These are phyloP conservation scores for Podospora pseudoanserina DNA, from an alignment of 495 filamentous ascomycete species.

Conservation along the genomic window DNA sequence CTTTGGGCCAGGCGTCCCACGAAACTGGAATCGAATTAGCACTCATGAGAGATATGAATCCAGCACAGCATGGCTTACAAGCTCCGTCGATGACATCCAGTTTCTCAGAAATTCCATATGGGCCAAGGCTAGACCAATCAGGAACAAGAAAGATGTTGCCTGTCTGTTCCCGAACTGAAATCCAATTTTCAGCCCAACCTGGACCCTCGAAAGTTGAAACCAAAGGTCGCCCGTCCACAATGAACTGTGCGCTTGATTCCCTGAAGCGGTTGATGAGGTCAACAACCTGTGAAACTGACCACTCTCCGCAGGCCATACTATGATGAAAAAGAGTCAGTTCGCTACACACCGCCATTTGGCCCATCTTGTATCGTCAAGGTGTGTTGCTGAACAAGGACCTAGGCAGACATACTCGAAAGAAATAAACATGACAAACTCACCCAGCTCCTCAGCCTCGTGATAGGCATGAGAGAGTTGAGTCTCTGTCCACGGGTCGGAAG, in stretches of 20 bases:
- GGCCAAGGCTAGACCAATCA: slow-evolving; percentile 59
- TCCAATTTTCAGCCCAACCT: slow-evolving; percentile 55
- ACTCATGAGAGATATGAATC: background rate
- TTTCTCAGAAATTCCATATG: slow-evolving; percentile 44
- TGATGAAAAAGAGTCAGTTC: background rate
- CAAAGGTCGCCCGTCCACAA: slow-evolving; percentile 54
- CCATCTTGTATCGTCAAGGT: no score
- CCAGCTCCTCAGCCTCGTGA: slow-evolving; percentile 48
- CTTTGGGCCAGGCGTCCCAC: slow-evolving; percentile 71
- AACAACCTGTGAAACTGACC: slow-evolving; percentile 54
- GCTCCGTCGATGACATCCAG: slow-evolving; percentile 56
- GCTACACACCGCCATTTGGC: background rate
- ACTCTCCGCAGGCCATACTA: slow-evolving; percentile 48
- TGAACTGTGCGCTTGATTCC: slow-evolving; percentile 48
- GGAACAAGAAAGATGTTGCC: slow-evolving; percentile 59
- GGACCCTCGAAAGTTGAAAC: slow-evolving; percentile 73
- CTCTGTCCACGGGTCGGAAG: slow-evolving; percentile 49
- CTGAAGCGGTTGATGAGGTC: slow-evolving; percentile 57
- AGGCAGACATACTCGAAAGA: slow-evolving; percentile 57
- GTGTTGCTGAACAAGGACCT: no score
- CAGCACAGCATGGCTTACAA: slow-evolving; percentile 34
- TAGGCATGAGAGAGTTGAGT: slow-evolving; percentile 52
- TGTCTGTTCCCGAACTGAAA: slow-evolving; percentile 48
- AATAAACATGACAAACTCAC: slow-evolving; percentile 59
- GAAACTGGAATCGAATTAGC: slow-evolving; percentile 38